phyloP scores from a whole-genome alignment of 148 eudicot species.

The Camellia sinensis region DNA sequence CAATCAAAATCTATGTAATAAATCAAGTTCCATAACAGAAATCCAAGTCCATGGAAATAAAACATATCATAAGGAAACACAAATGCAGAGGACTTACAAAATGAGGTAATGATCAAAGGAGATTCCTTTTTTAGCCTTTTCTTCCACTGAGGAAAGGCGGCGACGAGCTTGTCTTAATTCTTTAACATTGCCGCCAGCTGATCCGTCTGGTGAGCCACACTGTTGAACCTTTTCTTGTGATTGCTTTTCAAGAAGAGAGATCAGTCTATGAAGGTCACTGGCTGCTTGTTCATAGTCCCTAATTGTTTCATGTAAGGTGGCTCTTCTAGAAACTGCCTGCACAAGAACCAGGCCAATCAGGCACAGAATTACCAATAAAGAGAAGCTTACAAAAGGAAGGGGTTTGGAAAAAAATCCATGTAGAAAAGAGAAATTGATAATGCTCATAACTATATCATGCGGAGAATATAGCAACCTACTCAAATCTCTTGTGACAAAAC shows the following conservation, averaged over 20 bases:
- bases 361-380: too few species aligned
- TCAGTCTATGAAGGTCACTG: slow-evolving; percentile 57
- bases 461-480: too few species aligned
- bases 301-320: too few species aligned
- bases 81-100: slow-evolving; percentile 53
- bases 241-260: slow-evolving; percentile 59
- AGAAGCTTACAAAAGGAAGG: too few species aligned
- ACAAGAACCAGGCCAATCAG: too few species aligned
- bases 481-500: too few species aligned
- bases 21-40: background rate
- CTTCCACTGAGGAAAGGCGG: slow-evolving; percentile 60
- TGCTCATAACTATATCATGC: too few species aligned
- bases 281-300: slow-evolving; percentile 45
- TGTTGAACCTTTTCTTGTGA: slow-evolving; percentile 41
- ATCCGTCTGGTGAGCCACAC: slow-evolving; percentile 33
- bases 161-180: slow-evolving; percentile 59
- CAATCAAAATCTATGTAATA: background rate
- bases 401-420: too few species aligned
- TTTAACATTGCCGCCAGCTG: slow-evolving; percentile 37
- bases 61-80: slow-evolving; percentile 4
- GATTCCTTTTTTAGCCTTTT: slow-evolving; percentile 56
- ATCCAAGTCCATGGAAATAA: background rate
- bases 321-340: too few species aligned
- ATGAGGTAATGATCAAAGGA: slow-evolving; percentile 73
- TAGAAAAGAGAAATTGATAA: too few species aligned